phyloP scores from a whole-genome alignment of 257 asterid genomes.

The Jasminum sambac region DNA sequence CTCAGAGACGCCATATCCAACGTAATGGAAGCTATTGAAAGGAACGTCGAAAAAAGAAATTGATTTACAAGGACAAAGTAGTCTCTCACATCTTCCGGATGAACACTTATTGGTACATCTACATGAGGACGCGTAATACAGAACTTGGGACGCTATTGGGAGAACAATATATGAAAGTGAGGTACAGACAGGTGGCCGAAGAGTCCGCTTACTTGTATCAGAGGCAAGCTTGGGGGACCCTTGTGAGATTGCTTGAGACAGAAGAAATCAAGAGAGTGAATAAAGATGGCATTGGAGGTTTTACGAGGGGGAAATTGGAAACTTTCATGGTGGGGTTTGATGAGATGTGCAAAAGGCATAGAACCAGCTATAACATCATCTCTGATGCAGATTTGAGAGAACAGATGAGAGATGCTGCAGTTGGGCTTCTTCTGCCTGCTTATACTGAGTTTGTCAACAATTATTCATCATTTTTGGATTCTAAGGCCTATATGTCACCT shows the following conservation, averaged over 20 bases:
- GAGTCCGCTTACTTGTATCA: conserved; percentile 76
- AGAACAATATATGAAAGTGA: conserved; percentile 59
- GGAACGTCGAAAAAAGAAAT: conserved; percentile 62
- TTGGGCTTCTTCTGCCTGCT: conserved; percentile 51
- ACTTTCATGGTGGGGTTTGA: conserved; percentile 53
- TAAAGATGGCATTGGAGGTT: conserved; percentile 30
- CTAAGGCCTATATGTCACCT: conserved; percentile 39
- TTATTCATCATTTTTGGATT: conserved; percentile 34
- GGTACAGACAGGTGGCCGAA: conserved; percentile 61
- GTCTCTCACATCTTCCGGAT: conserved; percentile 52
- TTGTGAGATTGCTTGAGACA: conserved; percentile 46
- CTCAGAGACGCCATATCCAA: conserved; percentile 59
- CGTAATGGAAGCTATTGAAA: conserved; percentile 72
- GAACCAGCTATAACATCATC: conserved; percentile 48
- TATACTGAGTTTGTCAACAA: conserved; percentile 48
- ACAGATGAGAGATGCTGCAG: conserved; percentile 65
- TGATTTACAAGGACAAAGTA: conserved; percentile 54
- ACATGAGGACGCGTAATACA: conserved; percentile 61
- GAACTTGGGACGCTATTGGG: conserved; percentile 69
- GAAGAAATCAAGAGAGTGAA: conserved; percentile 36
- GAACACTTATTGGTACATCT: conserved; percentile 81
- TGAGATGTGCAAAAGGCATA: conserved; percentile 52
- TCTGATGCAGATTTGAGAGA: conserved; percentile 77
- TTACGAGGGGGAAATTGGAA: conserved; percentile 53
- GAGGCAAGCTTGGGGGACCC: conserved; percentile 71